A percentile compares a stretch with the other conserved stretches of the same genome.
These are phyloP conservation scores for Protomyces inouyei DNA, from an alignment of 1,139 yeast species.

Conservation along the genomic window DNA sequence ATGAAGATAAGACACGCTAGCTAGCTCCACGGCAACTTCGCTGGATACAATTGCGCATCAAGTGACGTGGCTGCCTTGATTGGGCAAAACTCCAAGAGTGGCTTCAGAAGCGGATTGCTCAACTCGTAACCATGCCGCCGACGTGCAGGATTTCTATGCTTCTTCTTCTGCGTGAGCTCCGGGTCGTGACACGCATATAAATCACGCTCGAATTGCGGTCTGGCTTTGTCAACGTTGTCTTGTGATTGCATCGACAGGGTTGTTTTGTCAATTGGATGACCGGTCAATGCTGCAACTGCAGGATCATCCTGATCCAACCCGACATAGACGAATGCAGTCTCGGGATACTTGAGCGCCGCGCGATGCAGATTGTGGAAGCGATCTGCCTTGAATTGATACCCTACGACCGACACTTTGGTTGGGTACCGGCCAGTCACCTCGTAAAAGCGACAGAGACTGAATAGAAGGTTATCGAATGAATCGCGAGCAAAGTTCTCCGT, in stretches of 20 bases:
- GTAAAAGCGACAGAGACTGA: constrained; percentile 52
- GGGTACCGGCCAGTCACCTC: constrained; percentile 53
- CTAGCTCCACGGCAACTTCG: constrained; percentile 8
- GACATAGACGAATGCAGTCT: constrained; percentile 45
- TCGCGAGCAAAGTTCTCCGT: constrained; percentile 73
- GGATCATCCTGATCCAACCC: constrained; percentile 46
- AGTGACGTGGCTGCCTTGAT: neutral
- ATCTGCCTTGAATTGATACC: constrained; percentile 65
- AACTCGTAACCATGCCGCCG: constrained; percentile 45
- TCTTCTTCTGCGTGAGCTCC: constrained; percentile 44
- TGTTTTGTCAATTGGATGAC: constrained; percentile 48
- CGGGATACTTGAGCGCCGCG: constrained; percentile 46
- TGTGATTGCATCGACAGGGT: constrained; percentile 30
- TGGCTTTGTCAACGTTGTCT: constrained; percentile 45
- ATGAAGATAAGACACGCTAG: neutral
- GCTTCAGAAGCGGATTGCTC: constrained; percentile 7
- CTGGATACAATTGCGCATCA: neutral
- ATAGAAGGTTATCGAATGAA: constrained; percentile 72
- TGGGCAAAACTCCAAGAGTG: constrained; percentile 15
- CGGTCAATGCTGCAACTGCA: neutral
- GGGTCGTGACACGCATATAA: constrained; percentile 55
- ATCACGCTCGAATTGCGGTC: constrained; percentile 53
- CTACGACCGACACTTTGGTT: constrained; percentile 51
- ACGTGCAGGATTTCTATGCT: constrained; percentile 57
- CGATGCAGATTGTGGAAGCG: constrained; percentile 60